phyloP scores from a whole-genome alignment of 257 asterid genomes.

The Lycium barbarum region DNA sequence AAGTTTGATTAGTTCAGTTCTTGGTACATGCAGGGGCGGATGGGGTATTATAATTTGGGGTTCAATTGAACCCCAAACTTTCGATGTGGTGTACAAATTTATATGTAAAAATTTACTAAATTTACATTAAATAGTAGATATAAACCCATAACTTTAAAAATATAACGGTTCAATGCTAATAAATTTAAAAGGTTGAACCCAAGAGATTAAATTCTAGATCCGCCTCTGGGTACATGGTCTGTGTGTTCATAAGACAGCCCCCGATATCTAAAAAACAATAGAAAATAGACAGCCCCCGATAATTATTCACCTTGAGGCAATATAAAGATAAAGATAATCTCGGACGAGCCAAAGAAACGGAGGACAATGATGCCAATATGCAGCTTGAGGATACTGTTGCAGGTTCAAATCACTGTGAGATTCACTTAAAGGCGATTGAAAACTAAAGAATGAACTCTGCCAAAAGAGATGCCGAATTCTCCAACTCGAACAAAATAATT shows the following conservation, averaged over 20 bases:
- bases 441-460: constrained; percentile 59
- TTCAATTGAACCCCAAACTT: too few relatives aligned
- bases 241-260: background rate
- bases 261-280: too few relatives aligned
- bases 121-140: too few relatives aligned
- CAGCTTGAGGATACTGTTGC: constrained; percentile 32
- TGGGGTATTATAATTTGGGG: too few relatives aligned
- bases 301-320: constrained; percentile 19
- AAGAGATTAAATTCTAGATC: too few relatives aligned
- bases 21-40: background rate
- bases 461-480: constrained; percentile 60
- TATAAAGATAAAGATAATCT: background rate
- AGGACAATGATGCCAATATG: constrained; percentile 36
- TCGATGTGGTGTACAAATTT: too few relatives aligned
- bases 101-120: too few relatives aligned
- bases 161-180: too few relatives aligned
- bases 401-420: constrained; percentile 36
- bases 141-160: too few relatives aligned
- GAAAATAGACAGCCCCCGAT: background rate
- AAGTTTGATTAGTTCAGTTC: background rate
- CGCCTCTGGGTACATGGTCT: background rate
- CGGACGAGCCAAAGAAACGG: background rate
- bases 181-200: too few relatives aligned
- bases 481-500: constrained; percentile 59
- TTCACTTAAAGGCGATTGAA: constrained; percentile 56